Evolutionary conservation across 257 asterid species (phyloP).

Genomic region (Buddleja alternifolia): DNA sequence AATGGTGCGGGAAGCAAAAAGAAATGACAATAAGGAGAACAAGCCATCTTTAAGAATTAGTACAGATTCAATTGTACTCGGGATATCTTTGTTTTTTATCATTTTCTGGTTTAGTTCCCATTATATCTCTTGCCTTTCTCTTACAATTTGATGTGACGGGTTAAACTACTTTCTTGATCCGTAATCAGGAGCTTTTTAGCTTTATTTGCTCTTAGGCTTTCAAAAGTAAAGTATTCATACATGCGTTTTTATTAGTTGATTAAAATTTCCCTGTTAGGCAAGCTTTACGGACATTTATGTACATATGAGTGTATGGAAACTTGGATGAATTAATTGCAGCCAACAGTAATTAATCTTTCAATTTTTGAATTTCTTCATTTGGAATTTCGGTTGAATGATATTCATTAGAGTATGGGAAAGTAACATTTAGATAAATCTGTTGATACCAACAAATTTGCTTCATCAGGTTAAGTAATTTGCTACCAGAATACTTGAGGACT

Average conservation of each 20-base stretch:
- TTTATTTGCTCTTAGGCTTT: too few relatives aligned
- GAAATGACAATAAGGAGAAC: not conserved
- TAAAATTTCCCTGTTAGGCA: too few relatives aligned
- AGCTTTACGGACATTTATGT: not conserved
- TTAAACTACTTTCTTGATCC: slow-evolving; percentile 1
- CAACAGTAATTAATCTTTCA: not conserved
- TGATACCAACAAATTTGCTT: not conserved
- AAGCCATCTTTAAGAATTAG: slow-evolving; percentile 5
- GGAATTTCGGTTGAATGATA: not conserved
- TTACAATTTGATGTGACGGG: not conserved
- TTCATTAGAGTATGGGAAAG: too few relatives aligned
- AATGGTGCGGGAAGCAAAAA: slow-evolving; percentile 3
- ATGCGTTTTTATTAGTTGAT: too few relatives aligned
- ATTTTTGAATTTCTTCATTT: too few relatives aligned
- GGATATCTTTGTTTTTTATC: not conserved
- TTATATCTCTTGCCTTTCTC: too few relatives aligned
- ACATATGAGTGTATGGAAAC: not conserved
- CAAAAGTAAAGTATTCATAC: too few relatives aligned
- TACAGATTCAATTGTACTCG: not conserved
- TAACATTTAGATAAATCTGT: too few relatives aligned
- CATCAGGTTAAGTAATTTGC: too few relatives aligned
- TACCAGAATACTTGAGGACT: not conserved
- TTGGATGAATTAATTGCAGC: slow-evolving; percentile 6
- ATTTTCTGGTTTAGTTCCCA: not conserved
- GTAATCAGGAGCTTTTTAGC: not conserved